phyloP scores from a whole-genome alignment of 805 yeast genomes.

The Myxozyma kluyveri region DNA sequence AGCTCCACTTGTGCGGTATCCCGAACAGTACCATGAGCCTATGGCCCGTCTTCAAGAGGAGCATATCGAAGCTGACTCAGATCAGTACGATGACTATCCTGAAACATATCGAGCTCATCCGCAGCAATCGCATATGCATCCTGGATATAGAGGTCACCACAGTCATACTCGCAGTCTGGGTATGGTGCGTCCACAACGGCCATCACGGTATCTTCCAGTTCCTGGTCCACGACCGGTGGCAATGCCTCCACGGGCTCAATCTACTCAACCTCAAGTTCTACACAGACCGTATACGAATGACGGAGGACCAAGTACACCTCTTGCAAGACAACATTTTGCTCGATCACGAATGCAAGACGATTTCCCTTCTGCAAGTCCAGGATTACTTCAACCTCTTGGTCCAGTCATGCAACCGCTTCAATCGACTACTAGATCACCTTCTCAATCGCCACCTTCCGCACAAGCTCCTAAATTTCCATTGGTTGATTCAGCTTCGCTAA shows the following conservation, averaged over 20 bases:
- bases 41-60: not conserved
- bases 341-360: not conserved
- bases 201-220: not conserved
- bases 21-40: not conserved
- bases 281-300: not conserved
- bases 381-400: not conserved
- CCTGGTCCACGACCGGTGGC: conserved; percentile 15
- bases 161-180: not conserved
- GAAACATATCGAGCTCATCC: too few relatives aligned
- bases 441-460: not conserved
- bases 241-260: conserved; percentile 21
- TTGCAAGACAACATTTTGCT: too few relatives aligned
- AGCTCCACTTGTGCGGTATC: conserved; percentile 16
- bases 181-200: not conserved
- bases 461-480: not conserved
- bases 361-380: not conserved
- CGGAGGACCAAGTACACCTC: too few relatives aligned
- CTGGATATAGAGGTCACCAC: not conserved
- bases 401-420: not conserved
- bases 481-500: not conserved
- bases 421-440: not conserved
- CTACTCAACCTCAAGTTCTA: not conserved
- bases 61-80: not conserved
- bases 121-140: too few relatives aligned
- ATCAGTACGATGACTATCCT: too few relatives aligned